phyloP scores from a whole-genome alignment of 2,329 filamentous ascomycete species.

The Phialocephala sp. region DNA sequence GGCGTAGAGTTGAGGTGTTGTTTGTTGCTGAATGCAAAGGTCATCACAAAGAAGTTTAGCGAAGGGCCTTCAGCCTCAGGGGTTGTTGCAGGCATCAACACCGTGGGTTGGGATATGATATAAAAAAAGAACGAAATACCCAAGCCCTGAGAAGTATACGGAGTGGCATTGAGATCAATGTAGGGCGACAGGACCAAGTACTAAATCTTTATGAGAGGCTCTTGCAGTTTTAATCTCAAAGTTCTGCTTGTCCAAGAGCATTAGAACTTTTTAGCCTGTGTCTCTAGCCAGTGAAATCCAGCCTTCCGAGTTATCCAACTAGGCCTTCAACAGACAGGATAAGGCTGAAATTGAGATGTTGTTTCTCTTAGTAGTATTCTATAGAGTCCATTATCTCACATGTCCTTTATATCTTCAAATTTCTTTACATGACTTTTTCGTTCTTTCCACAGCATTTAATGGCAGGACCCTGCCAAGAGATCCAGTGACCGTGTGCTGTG shows the following conservation, averaged over 20 bases:
- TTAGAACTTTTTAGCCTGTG: too few relatives aligned
- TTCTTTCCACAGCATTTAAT: neutral
- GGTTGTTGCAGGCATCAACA: neutral
- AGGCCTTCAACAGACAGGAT: neutral
- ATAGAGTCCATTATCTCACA: neutral
- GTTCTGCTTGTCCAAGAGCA: neutral
- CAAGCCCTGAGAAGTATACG: too few relatives aligned
- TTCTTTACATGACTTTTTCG: neutral
- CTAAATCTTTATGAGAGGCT: too few relatives aligned
- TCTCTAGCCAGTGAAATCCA: neutral
- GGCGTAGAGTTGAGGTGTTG: neutral
- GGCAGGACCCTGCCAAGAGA: neutral
- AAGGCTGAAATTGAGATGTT: neutral
- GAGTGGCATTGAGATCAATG: too few relatives aligned
- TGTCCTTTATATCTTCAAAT: neutral
- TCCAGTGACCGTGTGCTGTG: neutral
- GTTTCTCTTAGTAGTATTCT: neutral
- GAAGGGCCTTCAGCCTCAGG: conserved; percentile 15
- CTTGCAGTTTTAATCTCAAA: too few relatives aligned
- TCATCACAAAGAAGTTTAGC: conserved; percentile 9
- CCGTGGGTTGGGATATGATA: neutral
- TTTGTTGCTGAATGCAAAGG: neutral
- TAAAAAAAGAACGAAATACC: too few relatives aligned
- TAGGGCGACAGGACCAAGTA: too few relatives aligned
- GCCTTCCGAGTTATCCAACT: neutral